Conservation (phyloP, 2,329 filamentous ascomycete species). For the Colletotrichum caudatum region DNA sequence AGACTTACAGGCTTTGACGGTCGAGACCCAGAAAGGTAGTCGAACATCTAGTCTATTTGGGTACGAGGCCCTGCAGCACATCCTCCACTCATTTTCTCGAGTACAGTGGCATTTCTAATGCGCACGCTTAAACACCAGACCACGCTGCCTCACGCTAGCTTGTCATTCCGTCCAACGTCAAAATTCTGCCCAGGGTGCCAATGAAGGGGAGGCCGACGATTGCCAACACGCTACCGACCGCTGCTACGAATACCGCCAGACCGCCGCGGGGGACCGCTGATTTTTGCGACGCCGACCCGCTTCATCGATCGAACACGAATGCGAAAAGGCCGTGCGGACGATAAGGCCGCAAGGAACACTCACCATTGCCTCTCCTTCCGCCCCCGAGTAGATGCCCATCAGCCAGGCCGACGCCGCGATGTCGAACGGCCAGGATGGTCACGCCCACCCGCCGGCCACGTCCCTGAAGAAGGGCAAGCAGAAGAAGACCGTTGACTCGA, state of each 20-base stretch:
- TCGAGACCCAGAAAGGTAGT: conserved; percentile 12
- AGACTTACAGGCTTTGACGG: not conserved
- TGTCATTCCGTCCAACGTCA: conserved; percentile 20
- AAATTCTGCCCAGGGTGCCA: conserved; percentile 33
- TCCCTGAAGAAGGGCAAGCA: conserved; percentile 82
- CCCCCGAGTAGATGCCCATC: conserved; percentile 52
- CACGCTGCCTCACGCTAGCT: conserved; percentile 34
- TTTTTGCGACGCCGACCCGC: conserved; percentile 38
- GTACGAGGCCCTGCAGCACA: conserved; percentile 38
- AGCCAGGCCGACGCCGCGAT: conserved; percentile 57
- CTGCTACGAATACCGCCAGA: conserved; percentile 7
- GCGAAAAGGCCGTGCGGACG: conserved; percentile 38
- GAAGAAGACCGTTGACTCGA: conserved; percentile 87
- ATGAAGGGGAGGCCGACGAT: conserved; percentile 24
- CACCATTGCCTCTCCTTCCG: conserved; percentile 19
- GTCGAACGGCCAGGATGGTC: conserved; percentile 57
- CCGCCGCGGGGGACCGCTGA: conserved; percentile 25
- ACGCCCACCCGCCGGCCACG: conserved; percentile 54
- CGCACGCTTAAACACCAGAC: conserved; percentile 38
- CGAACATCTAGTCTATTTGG: conserved; percentile 24
- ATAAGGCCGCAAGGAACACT: conserved; percentile 23
- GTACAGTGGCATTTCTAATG: conserved; percentile 43
- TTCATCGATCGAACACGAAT: conserved; percentile 40
- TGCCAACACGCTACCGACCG: conserved; percentile 13
- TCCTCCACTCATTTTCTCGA: conserved; percentile 40